Evolutionary conservation across 1,139 yeast species (phyloP), one percentile per base, ranked within the genome.

Genomic region (Candida buenavistaensis): DNA sequence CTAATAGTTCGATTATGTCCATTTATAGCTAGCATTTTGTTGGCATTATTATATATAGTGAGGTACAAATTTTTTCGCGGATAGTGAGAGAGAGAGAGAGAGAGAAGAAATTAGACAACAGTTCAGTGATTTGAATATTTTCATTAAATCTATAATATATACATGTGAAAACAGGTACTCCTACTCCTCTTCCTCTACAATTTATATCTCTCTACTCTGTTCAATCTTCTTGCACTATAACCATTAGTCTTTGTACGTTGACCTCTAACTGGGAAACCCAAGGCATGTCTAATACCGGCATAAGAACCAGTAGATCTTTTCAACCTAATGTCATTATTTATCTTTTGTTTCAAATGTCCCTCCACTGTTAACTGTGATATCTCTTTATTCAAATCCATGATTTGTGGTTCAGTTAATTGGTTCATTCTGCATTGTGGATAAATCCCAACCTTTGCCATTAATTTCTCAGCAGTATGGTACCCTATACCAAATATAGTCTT

Each of bases 351-450:
- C 53, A 90, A 80, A 48, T 84, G 92, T 36, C 89, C 89, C 55
- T 90, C 98, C 30, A 92, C 84, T 23, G 86, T 78, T 71, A 86
- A 71, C 33, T 78, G 84, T 2, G 95, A 79, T 34, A 92, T 70
- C 55, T 92, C 97, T 59, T 89, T 90, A 32, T 96, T 84, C 29
- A 92, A 72, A 27, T 86, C 79, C 75, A 92, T 75, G 33, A 89
- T 75, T 52, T 89, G 95, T 30, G 90, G 87, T 60, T 92, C 98
- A 20, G 84, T 71, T 30, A 92, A 75, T 60, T 92, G 95, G 57
- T 87, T 92, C 87, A 92, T 84, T 62, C 95, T 79, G 95, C 90
- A 89, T 57, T 77, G 73, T 26, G 97, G 97, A 55, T 90, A 92
- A 38, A 92, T 75, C 7, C 96, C 96, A 16, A 92, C 78, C 55